Evolutionary conservation across 2,329 filamentous ascomycete species (phyloP).

Genomic region (Didymosphaeria variabile): DNA sequence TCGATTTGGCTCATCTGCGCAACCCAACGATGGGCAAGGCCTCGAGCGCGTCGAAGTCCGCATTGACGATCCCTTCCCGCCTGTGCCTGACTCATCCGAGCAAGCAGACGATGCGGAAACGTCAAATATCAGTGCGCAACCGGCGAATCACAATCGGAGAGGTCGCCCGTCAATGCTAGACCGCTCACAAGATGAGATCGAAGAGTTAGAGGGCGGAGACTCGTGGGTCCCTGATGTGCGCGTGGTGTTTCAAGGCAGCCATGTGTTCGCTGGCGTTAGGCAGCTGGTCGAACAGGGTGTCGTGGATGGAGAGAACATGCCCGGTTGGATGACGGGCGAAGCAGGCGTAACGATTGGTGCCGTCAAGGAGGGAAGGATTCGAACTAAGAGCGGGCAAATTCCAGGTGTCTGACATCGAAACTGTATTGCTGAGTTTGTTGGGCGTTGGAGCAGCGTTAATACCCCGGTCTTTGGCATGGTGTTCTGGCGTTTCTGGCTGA

Average conservation of each 20-base stretch:
- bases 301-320: conserved; percentile 80
- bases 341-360: conserved; percentile 79
- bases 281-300: conserved; percentile 79
- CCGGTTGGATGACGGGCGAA: conserved; percentile 91
- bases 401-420: conserved; percentile 30
- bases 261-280: conserved; percentile 83
- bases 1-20: conserved; percentile 70
- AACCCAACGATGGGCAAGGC: conserved; percentile 47
- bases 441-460: conserved; percentile 11
- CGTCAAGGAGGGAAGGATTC: conserved; percentile 72
- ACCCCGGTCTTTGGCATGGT: conserved; percentile 12
- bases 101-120: conserved; percentile 30
- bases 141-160: conserved; percentile 31
- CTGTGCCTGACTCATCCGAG: conserved; percentile 16
- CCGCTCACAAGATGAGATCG: conserved; percentile 40
- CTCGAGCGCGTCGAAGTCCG: conserved; percentile 61
- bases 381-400: conserved; percentile 36
- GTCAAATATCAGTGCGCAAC: conserved; percentile 26
- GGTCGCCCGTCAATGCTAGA: conserved; percentile 47
- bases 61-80: conserved; percentile 57
- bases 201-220: conserved; percentile 35
- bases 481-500: conserved; percentile 11
- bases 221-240: conserved; percentile 68
- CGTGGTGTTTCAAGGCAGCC: conserved; percentile 75
- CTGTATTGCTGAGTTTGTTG: neutral